These are phyloP conservation scores for Venturia carpophila DNA, from an alignment of 2,329 filamentous ascomycete genomes.

Conservation along the genomic window DNA sequence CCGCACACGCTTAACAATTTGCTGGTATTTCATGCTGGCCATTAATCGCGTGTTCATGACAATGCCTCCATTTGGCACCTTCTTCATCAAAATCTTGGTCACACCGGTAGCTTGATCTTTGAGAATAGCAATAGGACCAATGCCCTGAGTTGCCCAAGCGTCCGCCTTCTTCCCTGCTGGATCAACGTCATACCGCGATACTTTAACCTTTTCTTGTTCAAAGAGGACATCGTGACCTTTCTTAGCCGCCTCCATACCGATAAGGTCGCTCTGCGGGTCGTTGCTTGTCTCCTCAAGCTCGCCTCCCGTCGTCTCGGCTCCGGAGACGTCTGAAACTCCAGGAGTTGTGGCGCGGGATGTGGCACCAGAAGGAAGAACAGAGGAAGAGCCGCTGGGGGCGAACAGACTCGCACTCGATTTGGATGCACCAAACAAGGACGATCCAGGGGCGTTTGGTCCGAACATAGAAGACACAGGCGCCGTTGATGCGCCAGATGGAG, in stretches of 20 bases:
- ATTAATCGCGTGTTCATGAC: slow-evolving; percentile 63
- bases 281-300: slow-evolving; percentile 25
- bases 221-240: slow-evolving; percentile 54
- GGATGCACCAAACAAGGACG: background rate
- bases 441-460: background rate
- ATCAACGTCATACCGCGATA: slow-evolving; percentile 40
- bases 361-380: slow-evolving; percentile 22
- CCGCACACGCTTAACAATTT: slow-evolving; percentile 8
- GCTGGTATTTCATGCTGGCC: slow-evolving; percentile 54
- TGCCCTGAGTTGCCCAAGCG: slow-evolving; percentile 61
- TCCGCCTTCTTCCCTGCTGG: slow-evolving; percentile 20
- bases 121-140: slow-evolving; percentile 64
- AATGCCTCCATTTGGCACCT: slow-evolving; percentile 67
- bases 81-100: slow-evolving; percentile 62
- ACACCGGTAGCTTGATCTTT: slow-evolving; percentile 62
- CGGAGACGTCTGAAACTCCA: slow-evolving; percentile 25
- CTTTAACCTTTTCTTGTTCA: slow-evolving; percentile 38
- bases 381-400: slow-evolving; percentile 15
- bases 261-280: slow-evolving; percentile 54
- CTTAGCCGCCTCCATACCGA: slow-evolving; percentile 58
- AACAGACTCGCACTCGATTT: slow-evolving; percentile 19
- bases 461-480: slow-evolving; percentile 20
- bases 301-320: slow-evolving; percentile 22
- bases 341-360: slow-evolving; percentile 27
- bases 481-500: slow-evolving; percentile 15